phyloP scores from a whole-genome alignment of 768 basidiomycete species.

The Cubamyces sp. region DNA sequence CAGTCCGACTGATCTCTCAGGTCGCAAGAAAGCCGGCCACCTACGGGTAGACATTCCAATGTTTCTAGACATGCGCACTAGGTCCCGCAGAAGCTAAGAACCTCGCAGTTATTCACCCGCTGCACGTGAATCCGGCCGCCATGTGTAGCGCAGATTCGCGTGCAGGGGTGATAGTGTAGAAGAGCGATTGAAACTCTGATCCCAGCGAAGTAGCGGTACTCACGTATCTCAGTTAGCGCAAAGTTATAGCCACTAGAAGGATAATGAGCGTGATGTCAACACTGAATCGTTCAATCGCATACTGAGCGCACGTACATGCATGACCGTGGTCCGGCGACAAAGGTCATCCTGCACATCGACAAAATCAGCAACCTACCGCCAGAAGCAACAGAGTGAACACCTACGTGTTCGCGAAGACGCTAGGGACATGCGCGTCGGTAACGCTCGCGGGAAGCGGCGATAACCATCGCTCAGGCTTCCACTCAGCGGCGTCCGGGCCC shows the following conservation, averaged over 20 bases:
- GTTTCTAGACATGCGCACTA: no score
- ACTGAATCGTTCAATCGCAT: neutral
- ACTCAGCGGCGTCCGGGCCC: constrained; percentile 16
- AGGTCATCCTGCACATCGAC: constrained; percentile 4
- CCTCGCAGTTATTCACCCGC: no score
- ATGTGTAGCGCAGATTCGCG: no score
- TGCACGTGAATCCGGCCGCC: no score
- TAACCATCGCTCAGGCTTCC: constrained; percentile 22
- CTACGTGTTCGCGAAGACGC: constrained; percentile 11
- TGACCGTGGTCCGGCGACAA: constrained; percentile 6
- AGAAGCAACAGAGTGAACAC: neutral
- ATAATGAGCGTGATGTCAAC: neutral
- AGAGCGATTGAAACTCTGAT: neutral
- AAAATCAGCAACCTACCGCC: neutral
- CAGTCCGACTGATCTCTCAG: no score
- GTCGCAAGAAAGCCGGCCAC: no score
- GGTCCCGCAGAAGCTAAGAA: no score
- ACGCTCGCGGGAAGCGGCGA: constrained; percentile 8
- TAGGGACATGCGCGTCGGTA: constrained; percentile 13
- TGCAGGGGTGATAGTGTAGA: no score
- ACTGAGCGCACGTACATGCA: constrained; percentile 6
- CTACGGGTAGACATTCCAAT: no score
- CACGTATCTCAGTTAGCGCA: constrained; percentile 10
- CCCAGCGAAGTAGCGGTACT: neutral
- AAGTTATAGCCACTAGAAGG: constrained; percentile 12